Evolutionary conservation across 1,139 yeast genomes (phyloP), one percentile per base, ranked within the genome.

Genomic region (Nakaseomyces uthaithaninus): DNA sequence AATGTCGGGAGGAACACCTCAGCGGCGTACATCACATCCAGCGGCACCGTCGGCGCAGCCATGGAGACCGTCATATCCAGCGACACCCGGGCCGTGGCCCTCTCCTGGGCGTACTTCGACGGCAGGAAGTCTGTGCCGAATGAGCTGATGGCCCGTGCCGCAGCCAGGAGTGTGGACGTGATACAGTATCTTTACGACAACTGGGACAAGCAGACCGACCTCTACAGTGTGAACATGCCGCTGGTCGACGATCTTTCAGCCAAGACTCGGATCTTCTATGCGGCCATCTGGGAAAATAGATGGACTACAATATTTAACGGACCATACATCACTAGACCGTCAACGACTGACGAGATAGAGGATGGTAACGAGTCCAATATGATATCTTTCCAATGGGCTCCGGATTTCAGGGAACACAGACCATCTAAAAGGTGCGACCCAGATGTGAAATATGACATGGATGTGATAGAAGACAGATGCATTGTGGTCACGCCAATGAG

Each of bases 1-100:
- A 91, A 91, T 60, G 91, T 82, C 51, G 98, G 98, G 20, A 76
- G 94, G 56, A 91, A 91, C 62, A 79, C 95, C 2, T 76, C 91
- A 27, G 86, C 93, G n/a, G 74, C 91, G 36, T 91, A 87, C 60
- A 83, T 87, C 43, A 73, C 91, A 54, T 78, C 95, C 9, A 80
- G 93, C 52, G 98, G 98, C n/a, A 91, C 98, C 1, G 83, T 91
- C 20, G 98, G 98, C 19, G 97, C 95, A 1, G 94, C 96, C 0
- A 77, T 89, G 87, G 98, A 91, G 63, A 94, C 91, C 1, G 85
- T 83, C 2, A 75, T 91, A 34, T 80, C 85, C 45, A 89, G 87
- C 1, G 44, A 48, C 12, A 73, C 73, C 27, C 78, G 71, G 52
- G 67, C 95, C 2, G 71, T 91, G 46, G 96, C 95, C 2, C 56